Conservation (phyloP, 73 alveolate species). For the Breviolum minutum region DNA sequence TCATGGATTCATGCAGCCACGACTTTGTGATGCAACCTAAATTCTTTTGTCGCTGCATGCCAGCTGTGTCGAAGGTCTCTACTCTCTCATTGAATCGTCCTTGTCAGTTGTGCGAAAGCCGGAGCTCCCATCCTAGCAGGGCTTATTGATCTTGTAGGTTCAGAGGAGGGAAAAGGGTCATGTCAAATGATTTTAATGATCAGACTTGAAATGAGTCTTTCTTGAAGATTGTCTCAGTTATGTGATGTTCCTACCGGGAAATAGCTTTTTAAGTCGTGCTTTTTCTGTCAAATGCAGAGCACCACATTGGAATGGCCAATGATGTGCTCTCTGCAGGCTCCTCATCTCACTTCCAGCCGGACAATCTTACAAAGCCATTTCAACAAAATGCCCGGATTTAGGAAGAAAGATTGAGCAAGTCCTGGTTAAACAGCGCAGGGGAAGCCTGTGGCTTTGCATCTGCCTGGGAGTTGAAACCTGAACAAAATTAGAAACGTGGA, state of each 20-base stretch:
- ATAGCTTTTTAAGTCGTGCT: too few relatives aligned
- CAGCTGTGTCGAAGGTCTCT: background rate
- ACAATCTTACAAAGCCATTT: background rate
- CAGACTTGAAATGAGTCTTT: background rate
- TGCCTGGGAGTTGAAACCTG: too few relatives aligned
- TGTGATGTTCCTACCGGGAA: too few relatives aligned
- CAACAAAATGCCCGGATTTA: background rate
- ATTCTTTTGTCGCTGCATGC: background rate
- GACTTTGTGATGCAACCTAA: background rate
- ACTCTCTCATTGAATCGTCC: background rate
- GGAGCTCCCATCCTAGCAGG: conserved; percentile 69
- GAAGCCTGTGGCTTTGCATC: too few relatives aligned
- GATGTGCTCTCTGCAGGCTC: background rate
- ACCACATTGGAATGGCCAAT: background rate
- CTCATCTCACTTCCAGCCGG: background rate
- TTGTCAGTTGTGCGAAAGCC: conserved; percentile 75
- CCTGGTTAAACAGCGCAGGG: background rate
- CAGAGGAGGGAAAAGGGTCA: too few relatives aligned
- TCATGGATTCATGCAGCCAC: background rate
- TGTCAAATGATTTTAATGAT: background rate
- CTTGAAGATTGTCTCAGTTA: too few relatives aligned
- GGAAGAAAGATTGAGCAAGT: background rate
- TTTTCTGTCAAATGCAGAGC: background rate
- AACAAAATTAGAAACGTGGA: too few relatives aligned
- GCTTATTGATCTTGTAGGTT: background rate